These are phyloP conservation scores for Penicillium sp. DNA, from an alignment of 2,329 filamentous ascomycete genomes.

Conservation along the genomic window DNA sequence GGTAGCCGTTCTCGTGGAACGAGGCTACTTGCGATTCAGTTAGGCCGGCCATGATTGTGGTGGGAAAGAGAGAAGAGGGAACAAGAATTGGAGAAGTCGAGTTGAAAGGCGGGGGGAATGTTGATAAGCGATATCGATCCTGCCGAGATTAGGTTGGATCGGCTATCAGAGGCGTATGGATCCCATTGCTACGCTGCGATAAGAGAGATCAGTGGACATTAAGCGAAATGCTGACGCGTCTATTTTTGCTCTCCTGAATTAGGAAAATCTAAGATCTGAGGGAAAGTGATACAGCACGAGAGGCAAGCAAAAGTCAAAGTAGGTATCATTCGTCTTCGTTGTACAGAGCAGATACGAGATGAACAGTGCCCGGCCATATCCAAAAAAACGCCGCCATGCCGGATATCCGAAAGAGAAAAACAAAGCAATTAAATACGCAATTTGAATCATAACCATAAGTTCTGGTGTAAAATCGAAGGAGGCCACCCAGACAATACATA, in stretches of 20 bases:
- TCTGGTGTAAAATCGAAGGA: constrained; percentile 12
- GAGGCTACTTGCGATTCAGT: constrained; percentile 71
- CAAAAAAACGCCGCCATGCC: constrained; percentile 19
- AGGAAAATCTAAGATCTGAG: too few species aligned
- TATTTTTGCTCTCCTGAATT: background rate
- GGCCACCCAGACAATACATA: constrained; percentile 21
- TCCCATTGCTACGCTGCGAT: background rate
- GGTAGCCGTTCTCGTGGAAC: constrained; percentile 86
- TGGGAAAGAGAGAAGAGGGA: background rate
- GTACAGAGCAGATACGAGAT: constrained; percentile 19
- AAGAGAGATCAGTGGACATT: background rate
- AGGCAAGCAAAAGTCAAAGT: background rate
- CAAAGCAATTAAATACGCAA: constrained; percentile 16
- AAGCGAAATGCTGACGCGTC: background rate
- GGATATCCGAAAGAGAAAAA: constrained; percentile 15
- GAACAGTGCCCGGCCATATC: constrained; percentile 3
- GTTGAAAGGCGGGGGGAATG: constrained; percentile 32
- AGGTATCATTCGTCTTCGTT: constrained; percentile 20
- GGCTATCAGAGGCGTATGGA: constrained; percentile 14
- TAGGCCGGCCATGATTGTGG: constrained; percentile 59
- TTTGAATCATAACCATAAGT: constrained; percentile 18
- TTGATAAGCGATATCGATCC: constrained; percentile 30
- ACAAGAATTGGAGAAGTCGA: constrained; percentile 7
- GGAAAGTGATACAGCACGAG: background rate
- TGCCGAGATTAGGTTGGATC: constrained; percentile 13